These are phyloP conservation scores for Cinnamomum micranthum DNA, from an alignment of 164 flowering plant genomes.

Conservation along the genomic window DNA sequence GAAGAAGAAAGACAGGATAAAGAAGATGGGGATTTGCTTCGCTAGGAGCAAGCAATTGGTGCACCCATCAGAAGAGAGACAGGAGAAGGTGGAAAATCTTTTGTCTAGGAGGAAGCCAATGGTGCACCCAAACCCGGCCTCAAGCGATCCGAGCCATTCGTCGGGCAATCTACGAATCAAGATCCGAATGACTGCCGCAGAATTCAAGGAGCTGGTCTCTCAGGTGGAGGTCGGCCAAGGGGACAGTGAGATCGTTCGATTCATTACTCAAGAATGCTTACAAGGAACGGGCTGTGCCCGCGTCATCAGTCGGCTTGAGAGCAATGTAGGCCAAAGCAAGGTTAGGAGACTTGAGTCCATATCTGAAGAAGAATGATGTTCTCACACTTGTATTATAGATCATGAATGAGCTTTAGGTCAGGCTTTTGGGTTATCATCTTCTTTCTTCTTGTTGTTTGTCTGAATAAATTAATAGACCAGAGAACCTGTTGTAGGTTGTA, in stretches of 20 bases:
- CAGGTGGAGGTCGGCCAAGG: neutral
- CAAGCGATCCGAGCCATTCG: neutral
- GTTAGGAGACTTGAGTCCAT: neutral
- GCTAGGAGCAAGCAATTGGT: too few relatives aligned
- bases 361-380: neutral
- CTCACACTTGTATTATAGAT: neutral
- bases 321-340: neutral
- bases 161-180: neutral
- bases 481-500: neutral
- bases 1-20: too few relatives aligned
- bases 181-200: neutral
- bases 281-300: neutral
- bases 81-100: neutral
- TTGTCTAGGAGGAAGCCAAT: neutral
- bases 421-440: neutral
- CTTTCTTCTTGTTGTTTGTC: neutral
- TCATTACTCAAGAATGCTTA: neutral
- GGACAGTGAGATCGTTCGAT: neutral
- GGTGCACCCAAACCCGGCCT: neutral
- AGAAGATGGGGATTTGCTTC: too few relatives aligned
- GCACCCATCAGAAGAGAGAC: neutral
- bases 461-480: too few relatives aligned
- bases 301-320: neutral
- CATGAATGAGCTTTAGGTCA: neutral
- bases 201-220: neutral